A percentile compares a stretch with the other conserved stretches of the same genome.
Evolutionary conservation across 2,329 filamentous ascomycete genomes (phyloP).

Genomic region (Aspergillus fructus): DNA sequence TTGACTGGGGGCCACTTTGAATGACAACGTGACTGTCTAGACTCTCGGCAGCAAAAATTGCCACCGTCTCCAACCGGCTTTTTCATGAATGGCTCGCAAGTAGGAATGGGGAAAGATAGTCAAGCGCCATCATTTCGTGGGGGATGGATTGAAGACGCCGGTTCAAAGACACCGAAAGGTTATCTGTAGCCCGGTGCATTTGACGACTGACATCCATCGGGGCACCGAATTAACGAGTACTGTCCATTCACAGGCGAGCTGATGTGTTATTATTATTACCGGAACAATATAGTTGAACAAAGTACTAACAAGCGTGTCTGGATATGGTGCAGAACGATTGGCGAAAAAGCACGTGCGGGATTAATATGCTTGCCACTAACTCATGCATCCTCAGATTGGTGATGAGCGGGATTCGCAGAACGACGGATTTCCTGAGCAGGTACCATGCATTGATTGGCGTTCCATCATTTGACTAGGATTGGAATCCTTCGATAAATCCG

Average conservation of each 20-base stretch:
- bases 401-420: not conserved
- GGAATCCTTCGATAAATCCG: conserved; percentile 4
- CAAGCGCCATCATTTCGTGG: not conserved
- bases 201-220: not conserved
- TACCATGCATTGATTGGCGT: conserved; percentile 3
- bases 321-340: not conserved
- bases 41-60: not conserved
- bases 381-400: not conserved
- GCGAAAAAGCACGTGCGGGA: not conserved
- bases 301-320: not conserved
- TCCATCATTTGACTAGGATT: not conserved
- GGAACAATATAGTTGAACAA: not conserved
- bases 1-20: not conserved
- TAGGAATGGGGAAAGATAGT: conserved; percentile 1
- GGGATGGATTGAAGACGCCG: not conserved
- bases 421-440: conserved; percentile 1
- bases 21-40: not conserved
- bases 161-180: not conserved
- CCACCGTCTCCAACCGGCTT: not conserved
- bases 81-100: not conserved
- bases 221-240: not conserved
- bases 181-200: not conserved
- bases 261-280: not conserved
- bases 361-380: not conserved
- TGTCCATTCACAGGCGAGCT: not conserved